Base-by-base conservation (phyloP, 2,329 filamentous ascomycete genomes). In the Aquanectria penicillioides region DNA sequence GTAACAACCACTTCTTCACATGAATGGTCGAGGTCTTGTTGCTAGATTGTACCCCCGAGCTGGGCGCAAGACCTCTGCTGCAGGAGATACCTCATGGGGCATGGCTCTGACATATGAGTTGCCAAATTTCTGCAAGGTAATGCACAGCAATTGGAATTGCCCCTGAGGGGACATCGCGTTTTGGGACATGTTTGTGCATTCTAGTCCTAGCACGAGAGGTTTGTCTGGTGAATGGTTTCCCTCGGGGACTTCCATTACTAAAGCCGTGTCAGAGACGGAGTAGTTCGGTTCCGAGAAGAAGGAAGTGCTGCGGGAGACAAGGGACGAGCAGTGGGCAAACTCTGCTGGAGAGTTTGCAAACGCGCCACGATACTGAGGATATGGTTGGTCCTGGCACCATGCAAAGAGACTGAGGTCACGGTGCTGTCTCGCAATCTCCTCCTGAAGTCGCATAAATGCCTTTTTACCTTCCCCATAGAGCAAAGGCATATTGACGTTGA, bases 381-480 rank as follows among this genome's bases (percentile, higher is more conserved):
- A 28, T 7, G 50, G 38, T 17, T 29, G 18, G 5, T 44, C 18
- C 12, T 53, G 50, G n/a, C 38, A 38, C 50, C 50, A 53, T 18
- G 50, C 50, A 17, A 53, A 53, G 12, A 53, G 50, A 18, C 50
- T 53, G 15, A 53, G 38, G 23, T 53, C 50, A 23, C 50, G 38
- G n/a, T 53, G 38, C 17, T 53, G 50, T 22, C 26, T 51, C 20
- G 28, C 37, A 51, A 56, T 56, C 25, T 56, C 52, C 15, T 57
- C 46, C 29, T 57, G 54, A 2, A 57, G 54, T 29, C 54, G 54
- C 15, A 38, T 7, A n/a, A 57, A 57, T n/a, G 54, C 54, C 18
- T 37, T 50, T 5, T 41, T 12, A 2, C 54, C 37, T 25, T 57
- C 54, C 6, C 54, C 54, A 12, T 57, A 57, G 3, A 50, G 22